A percentile compares a stretch with the other conserved stretches of the same genome.
Evolutionary conservation across 306 rosid species (phyloP).

Genomic region (Abrus pulchellus): DNA sequence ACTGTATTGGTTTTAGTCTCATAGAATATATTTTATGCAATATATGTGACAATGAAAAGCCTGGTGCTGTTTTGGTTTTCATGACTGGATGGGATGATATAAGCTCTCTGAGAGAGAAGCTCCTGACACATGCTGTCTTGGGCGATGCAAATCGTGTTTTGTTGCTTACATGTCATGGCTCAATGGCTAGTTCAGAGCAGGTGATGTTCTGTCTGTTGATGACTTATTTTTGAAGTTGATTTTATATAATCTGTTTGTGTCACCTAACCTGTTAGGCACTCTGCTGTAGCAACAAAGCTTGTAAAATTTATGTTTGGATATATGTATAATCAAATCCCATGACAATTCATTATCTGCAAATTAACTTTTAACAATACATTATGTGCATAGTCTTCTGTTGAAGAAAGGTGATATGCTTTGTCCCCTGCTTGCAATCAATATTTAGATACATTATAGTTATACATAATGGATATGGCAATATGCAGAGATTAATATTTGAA

Average conservation of each 20-base stretch:
- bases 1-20: slow-evolving; percentile 87
- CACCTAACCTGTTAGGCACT: neutral
- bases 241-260: neutral
- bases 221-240: slow-evolving; percentile 25
- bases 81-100: slow-evolving; percentile 99
- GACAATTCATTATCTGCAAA: slow-evolving; percentile 15
- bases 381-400: slow-evolving; percentile 5
- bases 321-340: slow-evolving; percentile 3
- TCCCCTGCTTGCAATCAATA: slow-evolving; percentile 35
- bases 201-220: slow-evolving; percentile 55
- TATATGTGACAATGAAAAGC: slow-evolving; percentile 81
- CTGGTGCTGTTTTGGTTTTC: slow-evolving; percentile 94
- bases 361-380: slow-evolving; percentile 12
- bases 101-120: slow-evolving; percentile 84
- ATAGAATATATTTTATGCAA: slow-evolving; percentile 77
- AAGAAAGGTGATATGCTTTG: slow-evolving; percentile 15
- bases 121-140: slow-evolving; percentile 71
- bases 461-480: slow-evolving; percentile 42
- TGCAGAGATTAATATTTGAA: slow-evolving; percentile 93
- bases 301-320: slow-evolving; percentile 6
- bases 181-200: slow-evolving; percentile 97
- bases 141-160: slow-evolving; percentile 79
- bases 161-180: slow-evolving; percentile 93
- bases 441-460: slow-evolving; percentile 35
- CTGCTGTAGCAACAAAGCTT: neutral